Conservation (phyloP, 768 basidiomycete species). For the Phanerochaete sordida region DNA sequence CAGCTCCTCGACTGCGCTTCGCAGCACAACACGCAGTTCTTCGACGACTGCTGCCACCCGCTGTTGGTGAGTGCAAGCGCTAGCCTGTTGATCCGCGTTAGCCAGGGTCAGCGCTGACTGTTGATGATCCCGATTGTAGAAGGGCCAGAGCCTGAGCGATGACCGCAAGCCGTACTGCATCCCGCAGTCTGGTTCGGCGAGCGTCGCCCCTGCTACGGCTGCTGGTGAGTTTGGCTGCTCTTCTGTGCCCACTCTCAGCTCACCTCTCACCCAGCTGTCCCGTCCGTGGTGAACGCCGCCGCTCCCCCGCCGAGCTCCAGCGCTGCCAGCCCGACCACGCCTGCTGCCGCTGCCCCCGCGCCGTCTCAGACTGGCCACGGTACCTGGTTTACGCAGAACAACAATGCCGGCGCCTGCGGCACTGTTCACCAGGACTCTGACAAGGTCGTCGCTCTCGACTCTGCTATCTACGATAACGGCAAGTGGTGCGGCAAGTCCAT, state of each 20-base stretch:
- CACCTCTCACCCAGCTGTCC: constrained; percentile 11
- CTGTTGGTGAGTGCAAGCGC: constrained; percentile 43
- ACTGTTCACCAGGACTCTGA: constrained; percentile 49
- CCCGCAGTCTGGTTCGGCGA: constrained; percentile 35
- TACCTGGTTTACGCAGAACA: constrained; percentile 46
- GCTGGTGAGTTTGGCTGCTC: constrained; percentile 25
- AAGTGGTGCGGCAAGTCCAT: constrained; percentile 65
- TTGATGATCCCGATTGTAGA: constrained; percentile 29
- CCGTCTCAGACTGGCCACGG: constrained; percentile 34
- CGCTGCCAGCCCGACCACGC: background rate
- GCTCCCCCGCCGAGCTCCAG: constrained; percentile 18
- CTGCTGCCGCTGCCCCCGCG: background rate
- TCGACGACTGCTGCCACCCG: constrained; percentile 69
- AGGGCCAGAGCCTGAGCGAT: constrained; percentile 43
- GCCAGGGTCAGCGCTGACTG: background rate
- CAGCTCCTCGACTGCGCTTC: constrained; percentile 45
- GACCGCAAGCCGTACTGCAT: constrained; percentile 52
- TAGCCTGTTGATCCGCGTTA: background rate
- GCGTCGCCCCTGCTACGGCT: constrained; percentile 11
- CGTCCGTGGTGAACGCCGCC: constrained; percentile 5
- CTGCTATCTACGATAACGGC: constrained; percentile 46
- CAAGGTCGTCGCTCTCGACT: constrained; percentile 62
- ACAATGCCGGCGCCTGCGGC: constrained; percentile 81
- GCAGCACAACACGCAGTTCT: constrained; percentile 44
- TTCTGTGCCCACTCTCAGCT: constrained; percentile 5